These are phyloP conservation scores for Nicotiana rustica DNA, from an alignment of 305 asterid species.

Conservation along the genomic window DNA sequence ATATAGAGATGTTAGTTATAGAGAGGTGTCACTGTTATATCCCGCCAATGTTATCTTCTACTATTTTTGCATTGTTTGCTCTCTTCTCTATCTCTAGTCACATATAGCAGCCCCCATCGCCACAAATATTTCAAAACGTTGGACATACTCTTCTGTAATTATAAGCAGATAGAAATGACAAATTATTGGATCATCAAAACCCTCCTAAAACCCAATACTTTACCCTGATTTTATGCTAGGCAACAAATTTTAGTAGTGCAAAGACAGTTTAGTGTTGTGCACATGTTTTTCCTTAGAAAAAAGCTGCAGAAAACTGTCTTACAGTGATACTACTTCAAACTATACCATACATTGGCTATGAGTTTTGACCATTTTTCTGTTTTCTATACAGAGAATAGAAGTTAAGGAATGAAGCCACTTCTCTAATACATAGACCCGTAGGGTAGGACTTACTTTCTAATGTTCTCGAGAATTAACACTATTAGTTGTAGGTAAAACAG, in stretches of 20 bases:
- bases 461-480: not conserved
- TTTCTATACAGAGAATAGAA: not conserved
- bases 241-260: conserved; percentile 43
- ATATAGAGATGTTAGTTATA: no score
- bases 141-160: conserved; percentile 47
- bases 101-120: no score
- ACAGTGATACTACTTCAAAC: not conserved
- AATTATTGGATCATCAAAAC: not conserved
- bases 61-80: no score
- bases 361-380: not conserved
- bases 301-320: not conserved
- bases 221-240: conserved; percentile 39
- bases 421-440: no score
- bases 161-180: not conserved
- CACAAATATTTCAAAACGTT: conserved; percentile 46
- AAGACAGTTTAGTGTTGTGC: not conserved
- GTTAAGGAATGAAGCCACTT: not conserved
- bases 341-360: not conserved
- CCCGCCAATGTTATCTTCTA: no score
- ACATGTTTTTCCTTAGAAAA: not conserved
- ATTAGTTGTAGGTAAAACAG: not conserved
- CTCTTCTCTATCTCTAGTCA: no score
- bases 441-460: not conserved
- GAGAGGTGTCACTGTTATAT: no score
- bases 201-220: not conserved